These are phyloP conservation scores for Eucalyptus cladocalyx DNA, from an alignment of 345 rosid genomes.

Conservation along the genomic window DNA sequence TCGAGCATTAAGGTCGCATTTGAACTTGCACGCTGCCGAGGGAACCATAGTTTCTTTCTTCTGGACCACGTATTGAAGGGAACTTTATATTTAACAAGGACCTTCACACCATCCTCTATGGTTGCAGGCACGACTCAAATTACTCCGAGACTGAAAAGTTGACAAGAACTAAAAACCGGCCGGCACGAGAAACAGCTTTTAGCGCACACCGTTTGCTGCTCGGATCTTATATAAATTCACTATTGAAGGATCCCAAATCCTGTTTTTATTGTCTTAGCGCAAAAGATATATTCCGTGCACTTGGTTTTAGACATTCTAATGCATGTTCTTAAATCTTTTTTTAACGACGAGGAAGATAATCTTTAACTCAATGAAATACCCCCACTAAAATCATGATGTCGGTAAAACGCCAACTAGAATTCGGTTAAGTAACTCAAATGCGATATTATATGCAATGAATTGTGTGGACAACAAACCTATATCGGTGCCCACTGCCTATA, in stretches of 20 bases:
- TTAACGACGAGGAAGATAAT: neutral
- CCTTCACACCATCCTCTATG: neutral
- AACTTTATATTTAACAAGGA: neutral
- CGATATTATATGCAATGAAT: neutral
- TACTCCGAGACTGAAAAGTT: neutral
- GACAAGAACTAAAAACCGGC: neutral
- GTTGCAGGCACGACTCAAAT: neutral
- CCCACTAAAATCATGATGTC: neutral
- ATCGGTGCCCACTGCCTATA: neutral
- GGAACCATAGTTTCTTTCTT: neutral
- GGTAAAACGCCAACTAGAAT: neutral
- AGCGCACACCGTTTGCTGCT: neutral
- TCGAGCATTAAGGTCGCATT: neutral
- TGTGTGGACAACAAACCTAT: neutral
- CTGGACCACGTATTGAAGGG: neutral
- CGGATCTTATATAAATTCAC: neutral
- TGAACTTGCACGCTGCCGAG: neutral
- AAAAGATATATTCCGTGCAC: neutral
- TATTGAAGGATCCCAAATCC: neutral
- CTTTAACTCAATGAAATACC: neutral
- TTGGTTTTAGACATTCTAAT: neutral
- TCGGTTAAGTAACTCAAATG: neutral
- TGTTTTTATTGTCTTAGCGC: neutral
- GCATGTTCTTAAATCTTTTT: neutral
- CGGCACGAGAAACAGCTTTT: neutral